A percentile compares a stretch with the other conserved stretches of the same genome.
phyloP scores from a whole-genome alignment of 1,139 yeast genomes.

The Blastobotrys persicus region DNA sequence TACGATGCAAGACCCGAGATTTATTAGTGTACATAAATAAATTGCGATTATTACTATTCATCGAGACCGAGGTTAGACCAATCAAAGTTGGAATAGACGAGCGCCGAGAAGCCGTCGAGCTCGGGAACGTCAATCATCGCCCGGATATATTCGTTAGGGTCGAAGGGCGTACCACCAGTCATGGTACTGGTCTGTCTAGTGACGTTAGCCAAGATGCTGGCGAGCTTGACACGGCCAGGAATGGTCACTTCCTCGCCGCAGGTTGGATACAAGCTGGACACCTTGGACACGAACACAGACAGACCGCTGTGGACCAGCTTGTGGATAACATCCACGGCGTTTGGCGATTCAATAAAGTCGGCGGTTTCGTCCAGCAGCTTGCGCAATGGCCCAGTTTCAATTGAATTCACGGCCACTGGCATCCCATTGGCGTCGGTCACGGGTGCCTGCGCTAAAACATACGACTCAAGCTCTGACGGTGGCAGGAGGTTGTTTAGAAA shows the following conservation, averaged over 20 bases:
- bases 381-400: conserved; percentile 28
- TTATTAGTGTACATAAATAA: conserved; percentile 1
- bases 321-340: conserved; percentile 41
- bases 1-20: background rate
- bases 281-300: conserved; percentile 33
- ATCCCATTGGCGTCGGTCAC: conserved; percentile 10
- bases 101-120: conserved; percentile 84
- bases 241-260: conserved; percentile 26
- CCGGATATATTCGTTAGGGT: conserved; percentile 48
- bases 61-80: conserved; percentile 25
- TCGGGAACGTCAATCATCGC: conserved; percentile 54
- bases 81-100: conserved; percentile 83
- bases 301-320: conserved; percentile 41
- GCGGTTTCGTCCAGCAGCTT: conserved; percentile 51
- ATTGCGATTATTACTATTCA: too few relatives aligned
- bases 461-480: conserved; percentile 41
- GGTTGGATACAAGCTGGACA: conserved; percentile 28
- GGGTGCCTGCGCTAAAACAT: conserved; percentile 41
- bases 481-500: conserved; percentile 41
- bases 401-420: background rate
- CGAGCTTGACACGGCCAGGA: conserved; percentile 52
- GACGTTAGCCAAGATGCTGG: conserved; percentile 63
- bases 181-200: conserved; percentile 64
- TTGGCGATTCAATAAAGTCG: conserved; percentile 47
- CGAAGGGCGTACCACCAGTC: conserved; percentile 47